Evolutionary conservation across 2,329 filamentous ascomycete species (phyloP).

Genomic region (Rutstroemia sp.): DNA sequence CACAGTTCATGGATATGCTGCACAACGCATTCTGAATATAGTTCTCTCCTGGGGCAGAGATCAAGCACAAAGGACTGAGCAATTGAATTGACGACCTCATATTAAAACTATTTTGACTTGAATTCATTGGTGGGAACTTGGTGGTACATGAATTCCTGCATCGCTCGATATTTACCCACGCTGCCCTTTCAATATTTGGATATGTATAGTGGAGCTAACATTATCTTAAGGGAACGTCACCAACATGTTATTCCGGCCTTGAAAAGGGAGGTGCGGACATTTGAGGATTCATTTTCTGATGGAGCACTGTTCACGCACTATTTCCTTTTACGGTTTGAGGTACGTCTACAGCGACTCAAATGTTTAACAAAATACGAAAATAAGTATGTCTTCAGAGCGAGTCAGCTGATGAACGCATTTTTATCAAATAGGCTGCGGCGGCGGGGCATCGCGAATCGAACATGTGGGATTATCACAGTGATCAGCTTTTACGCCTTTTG

Average conservation of each 20-base stretch:
- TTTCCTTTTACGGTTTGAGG: conserved; percentile 50
- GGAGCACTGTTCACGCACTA: conserved; percentile 49
- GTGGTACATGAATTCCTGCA: too few relatives aligned
- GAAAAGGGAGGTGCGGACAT: conserved; percentile 35
- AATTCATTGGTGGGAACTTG: not conserved
- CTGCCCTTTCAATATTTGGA: too few relatives aligned
- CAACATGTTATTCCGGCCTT: conserved; percentile 43
- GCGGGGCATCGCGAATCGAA: conserved; percentile 36
- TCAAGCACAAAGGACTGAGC: too few relatives aligned
- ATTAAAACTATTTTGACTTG: not conserved
- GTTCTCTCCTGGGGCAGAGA: conserved; percentile 31
- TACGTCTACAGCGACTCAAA: conserved; percentile 24
- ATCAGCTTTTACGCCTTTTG: conserved; percentile 42
- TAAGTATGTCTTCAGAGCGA: conserved; percentile 1
- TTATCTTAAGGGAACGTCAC: conserved; percentile 47
- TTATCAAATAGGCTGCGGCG: conserved; percentile 34
- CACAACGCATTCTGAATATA: conserved; percentile 39
- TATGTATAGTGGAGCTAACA: conserved; percentile 29
- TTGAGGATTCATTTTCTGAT: conserved; percentile 46
- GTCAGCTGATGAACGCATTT: conserved; percentile 18
- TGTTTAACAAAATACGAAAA: not conserved
- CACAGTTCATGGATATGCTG: conserved; percentile 39
- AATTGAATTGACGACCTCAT: too few relatives aligned
- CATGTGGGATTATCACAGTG: conserved; percentile 47
- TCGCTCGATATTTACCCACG: too few relatives aligned